Conservation (phyloP, 2,329 filamentous ascomycete species). For the Epichloe scottii region DNA sequence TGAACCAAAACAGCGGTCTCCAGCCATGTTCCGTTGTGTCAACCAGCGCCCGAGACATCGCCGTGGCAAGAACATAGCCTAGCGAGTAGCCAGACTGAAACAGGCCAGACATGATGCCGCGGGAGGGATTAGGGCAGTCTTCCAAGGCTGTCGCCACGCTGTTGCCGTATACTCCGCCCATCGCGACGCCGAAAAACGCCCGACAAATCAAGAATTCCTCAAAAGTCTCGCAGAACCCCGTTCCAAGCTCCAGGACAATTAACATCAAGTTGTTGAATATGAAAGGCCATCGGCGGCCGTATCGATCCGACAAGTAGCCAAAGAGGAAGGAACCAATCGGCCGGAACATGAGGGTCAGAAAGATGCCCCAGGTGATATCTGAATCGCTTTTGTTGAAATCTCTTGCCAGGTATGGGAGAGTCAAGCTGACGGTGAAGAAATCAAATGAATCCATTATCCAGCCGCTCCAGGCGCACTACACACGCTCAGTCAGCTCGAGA, state of each 20-base stretch:
- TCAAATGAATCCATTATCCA: not conserved
- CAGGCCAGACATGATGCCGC: not conserved
- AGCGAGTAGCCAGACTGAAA: not conserved
- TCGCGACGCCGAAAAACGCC: not conserved
- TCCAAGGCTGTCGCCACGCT: not conserved
- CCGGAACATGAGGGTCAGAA: not conserved
- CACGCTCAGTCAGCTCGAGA: not conserved
- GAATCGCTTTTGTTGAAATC: not conserved
- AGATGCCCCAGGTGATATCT: not conserved
- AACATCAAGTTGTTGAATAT: not conserved
- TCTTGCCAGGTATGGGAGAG: not conserved
- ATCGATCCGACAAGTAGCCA: not conserved
- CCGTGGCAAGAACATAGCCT: not conserved
- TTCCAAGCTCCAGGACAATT: not conserved
- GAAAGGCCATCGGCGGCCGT: not conserved
- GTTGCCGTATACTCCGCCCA: not conserved
- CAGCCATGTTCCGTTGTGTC: not conserved
- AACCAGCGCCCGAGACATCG: not conserved
- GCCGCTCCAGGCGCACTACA: not conserved
- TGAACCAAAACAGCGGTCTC: slow-evolving; percentile 1
- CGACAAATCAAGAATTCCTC: not conserved
- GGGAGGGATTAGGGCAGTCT: not conserved
- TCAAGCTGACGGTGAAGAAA: not conserved
- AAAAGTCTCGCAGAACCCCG: not conserved
- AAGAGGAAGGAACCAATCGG: not conserved